Evolutionary conservation across 2,329 filamentous ascomycete genomes (phyloP).

Genomic region (Colletotrichum simmondsii): DNA sequence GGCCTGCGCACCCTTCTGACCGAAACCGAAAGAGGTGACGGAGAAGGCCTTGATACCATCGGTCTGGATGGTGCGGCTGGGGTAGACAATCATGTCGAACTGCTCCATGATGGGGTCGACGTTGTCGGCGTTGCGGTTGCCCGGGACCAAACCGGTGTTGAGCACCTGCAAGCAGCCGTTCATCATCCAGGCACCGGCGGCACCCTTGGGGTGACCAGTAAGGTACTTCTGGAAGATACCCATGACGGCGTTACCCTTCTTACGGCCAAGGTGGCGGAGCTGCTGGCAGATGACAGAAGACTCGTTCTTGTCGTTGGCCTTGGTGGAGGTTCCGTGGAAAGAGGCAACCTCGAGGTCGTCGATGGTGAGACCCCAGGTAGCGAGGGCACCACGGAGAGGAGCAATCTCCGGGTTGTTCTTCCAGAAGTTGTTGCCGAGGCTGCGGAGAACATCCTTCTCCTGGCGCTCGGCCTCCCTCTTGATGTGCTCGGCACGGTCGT

Average conservation of each 20-base stretch:
- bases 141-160: conserved; percentile 92
- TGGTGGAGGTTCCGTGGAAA: conserved; percentile 98
- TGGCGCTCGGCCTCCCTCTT: conserved; percentile 87
- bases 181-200: conserved; percentile 99
- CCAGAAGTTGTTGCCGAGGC: conserved; percentile 99
- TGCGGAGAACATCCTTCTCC: conserved; percentile 91
- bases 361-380: conserved; percentile 97
- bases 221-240: conserved; percentile 99
- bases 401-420: conserved; percentile 94
- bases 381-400: conserved; percentile 93
- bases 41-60: conserved; percentile 99
- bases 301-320: conserved; percentile 99
- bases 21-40: conserved; percentile 98
- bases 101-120: conserved; percentile 96
- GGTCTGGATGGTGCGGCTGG: conserved; percentile 93
- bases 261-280: conserved; percentile 91
- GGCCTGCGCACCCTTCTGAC: conserved; percentile 97
- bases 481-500: conserved; percentile 87
- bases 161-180: conserved; percentile 97
- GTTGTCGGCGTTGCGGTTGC: conserved; percentile 98
- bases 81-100: conserved; percentile 98
- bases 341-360: conserved; percentile 95
- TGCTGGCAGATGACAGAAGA: conserved; percentile 98
- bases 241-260: conserved; percentile 94
- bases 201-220: conserved; percentile 98